A percentile compares a stretch with the other conserved stretches of the same genome.
Evolutionary conservation across 1,284 basidiomycete genomes (phyloP).

Genomic region (Mycosarcoma maydis): DNA sequence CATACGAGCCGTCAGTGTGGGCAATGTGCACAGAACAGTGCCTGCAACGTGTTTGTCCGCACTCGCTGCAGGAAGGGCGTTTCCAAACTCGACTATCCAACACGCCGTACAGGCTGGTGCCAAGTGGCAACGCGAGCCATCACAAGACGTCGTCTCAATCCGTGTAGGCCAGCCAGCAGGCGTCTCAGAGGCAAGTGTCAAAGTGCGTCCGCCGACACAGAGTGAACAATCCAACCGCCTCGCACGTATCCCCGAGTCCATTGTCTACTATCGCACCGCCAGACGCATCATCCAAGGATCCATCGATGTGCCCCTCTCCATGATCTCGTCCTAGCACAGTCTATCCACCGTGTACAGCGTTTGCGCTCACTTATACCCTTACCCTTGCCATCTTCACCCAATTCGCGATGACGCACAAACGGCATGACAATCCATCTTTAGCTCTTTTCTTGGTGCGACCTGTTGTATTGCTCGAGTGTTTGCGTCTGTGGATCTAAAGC

Average conservation of each 20-base stretch:
- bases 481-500: neutral
- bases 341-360: no score
- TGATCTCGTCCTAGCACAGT: constrained; percentile 2
- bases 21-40: constrained; percentile 61
- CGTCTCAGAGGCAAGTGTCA: constrained; percentile 49
- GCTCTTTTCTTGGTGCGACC: no score
- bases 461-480: no score
- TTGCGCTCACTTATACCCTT: no score
- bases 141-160: constrained; percentile 25
- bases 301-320: constrained; percentile 29
- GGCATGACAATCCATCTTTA: no score
- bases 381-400: no score
- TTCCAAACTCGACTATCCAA: constrained; percentile 41
- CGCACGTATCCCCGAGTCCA: constrained; percentile 22
- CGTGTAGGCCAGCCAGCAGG: constrained; percentile 64
- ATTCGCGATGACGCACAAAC: neutral
- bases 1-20: constrained; percentile 56
- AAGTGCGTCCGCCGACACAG: constrained; percentile 2
- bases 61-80: constrained; percentile 43
- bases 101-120: constrained; percentile 15
- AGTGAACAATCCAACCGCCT: constrained; percentile 2
- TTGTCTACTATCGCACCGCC: constrained; percentile 58
- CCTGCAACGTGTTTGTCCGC: constrained; percentile 62
- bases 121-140: neutral
- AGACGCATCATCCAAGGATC: constrained; percentile 55